Conservation (phyloP, 2,329 filamentous ascomycete species). For the Phialophora tarda region DNA sequence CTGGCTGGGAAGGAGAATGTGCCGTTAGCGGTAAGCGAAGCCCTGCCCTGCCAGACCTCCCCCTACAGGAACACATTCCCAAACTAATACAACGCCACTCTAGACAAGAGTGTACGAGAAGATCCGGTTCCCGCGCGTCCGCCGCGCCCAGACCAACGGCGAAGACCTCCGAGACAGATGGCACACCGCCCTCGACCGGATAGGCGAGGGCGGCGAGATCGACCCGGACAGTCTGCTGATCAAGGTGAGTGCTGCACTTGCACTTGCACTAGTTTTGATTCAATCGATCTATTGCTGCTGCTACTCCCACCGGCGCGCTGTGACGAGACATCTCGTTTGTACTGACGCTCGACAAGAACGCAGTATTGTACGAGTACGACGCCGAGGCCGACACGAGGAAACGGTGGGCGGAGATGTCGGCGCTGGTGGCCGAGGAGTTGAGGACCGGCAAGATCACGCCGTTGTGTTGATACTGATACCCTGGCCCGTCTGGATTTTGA, state of each 20-base stretch:
- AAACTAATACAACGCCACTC: neutral
- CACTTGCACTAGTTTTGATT: too few species aligned
- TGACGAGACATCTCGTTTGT: neutral
- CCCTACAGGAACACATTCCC: neutral
- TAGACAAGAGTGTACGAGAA: conserved; percentile 49
- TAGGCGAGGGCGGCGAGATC: conserved; percentile 55
- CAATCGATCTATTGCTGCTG: too few species aligned
- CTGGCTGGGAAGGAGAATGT: conserved; percentile 33
- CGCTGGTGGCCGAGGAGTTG: conserved; percentile 47
- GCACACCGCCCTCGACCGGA: conserved; percentile 56
- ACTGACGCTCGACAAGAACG: conserved; percentile 46
- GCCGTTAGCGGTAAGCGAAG: conserved; percentile 31
- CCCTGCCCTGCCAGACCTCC: neutral
- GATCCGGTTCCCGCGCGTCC: conserved; percentile 47
- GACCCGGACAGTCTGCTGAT: conserved; percentile 56
- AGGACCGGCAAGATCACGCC: conserved; percentile 48
- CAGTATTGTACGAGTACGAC: conserved; percentile 56
- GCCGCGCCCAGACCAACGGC: conserved; percentile 56
- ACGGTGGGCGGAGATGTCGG: conserved; percentile 52
- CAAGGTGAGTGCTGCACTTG: conserved; percentile 35
- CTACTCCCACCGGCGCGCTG: too few species aligned
- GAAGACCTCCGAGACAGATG: conserved; percentile 57
- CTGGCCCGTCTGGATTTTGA: too few species aligned
- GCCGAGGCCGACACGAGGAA: conserved; percentile 53
- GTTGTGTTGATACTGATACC: conserved; percentile 41